A percentile compares a stretch with the other conserved stretches of the same genome.
phyloP scores from a whole-genome alignment of 495 filamentous ascomycete species.

The Penicillium goetzii region DNA sequence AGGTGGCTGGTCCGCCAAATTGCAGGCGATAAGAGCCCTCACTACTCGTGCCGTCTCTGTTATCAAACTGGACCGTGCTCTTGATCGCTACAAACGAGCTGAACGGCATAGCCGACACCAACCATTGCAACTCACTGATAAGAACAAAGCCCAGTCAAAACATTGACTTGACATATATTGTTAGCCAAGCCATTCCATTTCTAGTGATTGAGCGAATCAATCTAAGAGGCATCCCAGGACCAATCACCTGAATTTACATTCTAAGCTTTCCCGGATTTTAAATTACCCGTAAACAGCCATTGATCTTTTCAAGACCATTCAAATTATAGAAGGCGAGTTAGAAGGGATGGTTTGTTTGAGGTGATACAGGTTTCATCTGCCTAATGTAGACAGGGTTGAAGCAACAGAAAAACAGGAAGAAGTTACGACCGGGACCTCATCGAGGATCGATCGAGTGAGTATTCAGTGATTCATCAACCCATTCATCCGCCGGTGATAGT shows the following conservation, averaged over 20 bases:
- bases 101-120: not conserved
- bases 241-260: not conserved
- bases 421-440: too few relatives aligned
- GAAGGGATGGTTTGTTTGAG: too few relatives aligned
- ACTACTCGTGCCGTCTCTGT: not conserved
- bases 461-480: too few relatives aligned
- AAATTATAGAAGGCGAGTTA: too few relatives aligned
- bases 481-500: too few relatives aligned
- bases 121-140: not conserved
- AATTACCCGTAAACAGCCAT: not conserved
- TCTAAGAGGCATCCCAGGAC: not conserved
- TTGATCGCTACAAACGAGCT: not conserved
- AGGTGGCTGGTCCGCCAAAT: not conserved
- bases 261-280: not conserved
- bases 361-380: too few relatives aligned
- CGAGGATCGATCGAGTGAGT: too few relatives aligned
- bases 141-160: not conserved
- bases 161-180: not conserved
- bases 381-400: too few relatives aligned
- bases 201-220: not conserved
- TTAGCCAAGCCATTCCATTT: not conserved
- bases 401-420: too few relatives aligned
- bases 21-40: not conserved
- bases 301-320: not conserved
- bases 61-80: not conserved